Conservation (phyloP, 768 basidiomycete genomes). For the Tylopilus sp. region DNA sequence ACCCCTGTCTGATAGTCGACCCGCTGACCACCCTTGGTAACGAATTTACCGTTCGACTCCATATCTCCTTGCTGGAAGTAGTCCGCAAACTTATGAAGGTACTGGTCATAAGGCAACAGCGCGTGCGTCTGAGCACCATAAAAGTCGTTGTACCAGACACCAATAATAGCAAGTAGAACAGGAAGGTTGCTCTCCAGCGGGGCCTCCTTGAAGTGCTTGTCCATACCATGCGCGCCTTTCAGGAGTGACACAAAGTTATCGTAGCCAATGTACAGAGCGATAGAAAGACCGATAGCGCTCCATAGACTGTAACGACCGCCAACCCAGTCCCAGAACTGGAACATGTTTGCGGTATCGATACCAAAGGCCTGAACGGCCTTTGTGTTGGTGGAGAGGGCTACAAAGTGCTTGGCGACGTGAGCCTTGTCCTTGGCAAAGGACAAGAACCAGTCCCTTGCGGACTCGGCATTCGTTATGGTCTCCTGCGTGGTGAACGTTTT, state of each 20-base stretch:
- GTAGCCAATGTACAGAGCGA: conserved; percentile 89
- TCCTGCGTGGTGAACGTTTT: conserved; percentile 99
- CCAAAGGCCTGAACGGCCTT: conserved; percentile 91
- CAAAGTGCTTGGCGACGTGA: conserved; percentile 98
- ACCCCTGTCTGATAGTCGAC: conserved; percentile 97
- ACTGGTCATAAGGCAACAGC: conserved; percentile 96
- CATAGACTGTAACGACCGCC: conserved; percentile 97
- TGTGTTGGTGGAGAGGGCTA: conserved; percentile 96
- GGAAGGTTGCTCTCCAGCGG: conserved; percentile 89
- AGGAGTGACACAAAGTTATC: conserved; percentile 91
- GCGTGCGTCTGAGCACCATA: conserved; percentile 95
- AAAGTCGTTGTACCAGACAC: conserved; percentile 99
- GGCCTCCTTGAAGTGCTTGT: conserved; percentile 91
- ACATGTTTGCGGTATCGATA: conserved; percentile 91
- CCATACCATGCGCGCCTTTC: conserved; percentile 94
- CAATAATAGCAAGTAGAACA: conserved; percentile 82
- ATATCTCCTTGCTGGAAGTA: conserved; percentile 99
- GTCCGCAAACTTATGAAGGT: conserved; percentile 98
- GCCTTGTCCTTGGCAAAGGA: conserved; percentile 74
- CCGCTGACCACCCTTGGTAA: conserved; percentile 90
- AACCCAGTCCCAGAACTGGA: conserved; percentile 99
- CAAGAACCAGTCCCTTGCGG: conserved; percentile 94
- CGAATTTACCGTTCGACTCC: conserved; percentile 98
- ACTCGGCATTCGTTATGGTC: conserved; percentile 98
- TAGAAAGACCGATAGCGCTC: conserved; percentile 96